These are phyloP conservation scores for Phyllosticta citriasiana DNA, from an alignment of 2,329 filamentous ascomycete species.

Conservation along the genomic window DNA sequence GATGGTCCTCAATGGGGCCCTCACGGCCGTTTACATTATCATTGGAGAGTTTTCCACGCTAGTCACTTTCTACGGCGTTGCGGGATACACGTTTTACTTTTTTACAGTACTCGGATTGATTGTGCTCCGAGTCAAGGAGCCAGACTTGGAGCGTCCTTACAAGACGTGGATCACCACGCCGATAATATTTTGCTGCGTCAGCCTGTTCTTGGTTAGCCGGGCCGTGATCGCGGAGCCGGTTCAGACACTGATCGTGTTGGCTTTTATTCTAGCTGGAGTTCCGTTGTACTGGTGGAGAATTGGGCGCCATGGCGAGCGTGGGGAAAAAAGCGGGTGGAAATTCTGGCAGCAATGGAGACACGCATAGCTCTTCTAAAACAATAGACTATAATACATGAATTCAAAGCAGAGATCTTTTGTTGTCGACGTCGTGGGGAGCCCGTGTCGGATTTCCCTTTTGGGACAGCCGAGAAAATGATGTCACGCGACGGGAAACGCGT, in stretches of 20 bases:
- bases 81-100: slow-evolving; percentile 96
- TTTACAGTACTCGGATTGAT: slow-evolving; percentile 89
- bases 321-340: slow-evolving; percentile 8
- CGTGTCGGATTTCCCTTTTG: neutral
- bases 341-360: slow-evolving; percentile 8
- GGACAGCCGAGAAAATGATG: neutral
- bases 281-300: slow-evolving; percentile 87
- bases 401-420: neutral
- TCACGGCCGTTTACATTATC: slow-evolving; percentile 69
- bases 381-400: neutral
- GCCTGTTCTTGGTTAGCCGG: slow-evolving; percentile 77
- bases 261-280: slow-evolving; percentile 72
- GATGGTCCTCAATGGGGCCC: slow-evolving; percentile 65
- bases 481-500: neutral
- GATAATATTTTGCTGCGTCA: slow-evolving; percentile 97
- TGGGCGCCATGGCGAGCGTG: slow-evolving; percentile 25
- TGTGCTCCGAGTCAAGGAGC: slow-evolving; percentile 77
- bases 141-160: slow-evolving; percentile 80
- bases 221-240: slow-evolving; percentile 85
- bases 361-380: neutral
- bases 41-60: slow-evolving; percentile 87
- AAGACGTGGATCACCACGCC: slow-evolving; percentile 94
- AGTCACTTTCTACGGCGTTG: slow-evolving; percentile 94
- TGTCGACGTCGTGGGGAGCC: neutral
- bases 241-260: slow-evolving; percentile 79